These are phyloP conservation scores for Casuarina glauca DNA, from an alignment of 306 rosid species.

Conservation along the genomic window DNA sequence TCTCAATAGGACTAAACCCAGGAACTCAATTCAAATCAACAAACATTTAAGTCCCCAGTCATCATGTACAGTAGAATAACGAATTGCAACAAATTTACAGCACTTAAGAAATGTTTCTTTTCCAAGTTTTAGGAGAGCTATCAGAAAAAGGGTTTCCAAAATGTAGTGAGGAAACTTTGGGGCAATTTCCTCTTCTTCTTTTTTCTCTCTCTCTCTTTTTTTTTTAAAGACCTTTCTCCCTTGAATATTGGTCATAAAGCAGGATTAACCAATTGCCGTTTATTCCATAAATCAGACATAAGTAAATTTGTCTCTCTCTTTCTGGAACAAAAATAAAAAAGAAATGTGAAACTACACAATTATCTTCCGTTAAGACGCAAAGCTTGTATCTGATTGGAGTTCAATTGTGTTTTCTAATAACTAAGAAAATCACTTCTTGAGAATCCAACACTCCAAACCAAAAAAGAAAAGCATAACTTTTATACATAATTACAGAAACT, in stretches of 20 bases:
- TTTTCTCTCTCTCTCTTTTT: too few species aligned
- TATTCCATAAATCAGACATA: background rate
- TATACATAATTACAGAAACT: too few species aligned
- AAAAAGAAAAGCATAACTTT: too few species aligned
- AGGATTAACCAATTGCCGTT: background rate
- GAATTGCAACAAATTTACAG: background rate
- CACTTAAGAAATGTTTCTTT: background rate
- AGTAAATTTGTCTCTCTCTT: background rate
- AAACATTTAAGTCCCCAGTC: background rate
- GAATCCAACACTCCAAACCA: background rate
- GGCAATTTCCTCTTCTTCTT: background rate
- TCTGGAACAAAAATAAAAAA: background rate
- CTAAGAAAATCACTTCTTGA: background rate
- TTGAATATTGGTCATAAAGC: background rate
- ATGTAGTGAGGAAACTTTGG: background rate
- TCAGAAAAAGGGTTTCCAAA: background rate
- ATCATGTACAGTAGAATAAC: background rate
- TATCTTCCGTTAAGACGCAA: background rate
- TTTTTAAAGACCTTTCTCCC: too few species aligned
- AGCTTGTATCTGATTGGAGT: background rate
- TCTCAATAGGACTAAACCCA: background rate
- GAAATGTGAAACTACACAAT: background rate
- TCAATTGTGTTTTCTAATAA: background rate
- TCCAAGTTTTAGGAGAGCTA: background rate
- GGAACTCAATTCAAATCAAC: background rate